Evolutionary conservation across 2,329 filamentous ascomycete genomes (phyloP).

Genomic region (Trichoderma citrinoviride): DNA sequence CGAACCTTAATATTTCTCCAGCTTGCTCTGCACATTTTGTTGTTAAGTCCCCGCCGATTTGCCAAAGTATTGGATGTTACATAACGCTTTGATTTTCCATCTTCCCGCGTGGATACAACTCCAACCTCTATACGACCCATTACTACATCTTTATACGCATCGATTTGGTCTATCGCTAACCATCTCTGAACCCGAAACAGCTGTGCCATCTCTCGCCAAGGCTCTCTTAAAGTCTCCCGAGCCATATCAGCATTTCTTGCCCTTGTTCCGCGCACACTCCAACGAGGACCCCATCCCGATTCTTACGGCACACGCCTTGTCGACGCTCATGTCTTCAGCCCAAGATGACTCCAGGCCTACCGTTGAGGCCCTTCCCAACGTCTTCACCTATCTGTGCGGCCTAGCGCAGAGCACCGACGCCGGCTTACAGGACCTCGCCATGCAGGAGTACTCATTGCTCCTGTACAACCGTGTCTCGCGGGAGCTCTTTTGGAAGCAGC

Average conservation of each 20-base stretch:
- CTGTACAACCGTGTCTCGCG: conserved; percentile 73
- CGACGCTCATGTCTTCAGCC: conserved; percentile 69
- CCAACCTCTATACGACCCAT: background rate
- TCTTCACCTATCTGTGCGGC: conserved; percentile 82
- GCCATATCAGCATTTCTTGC: conserved; percentile 80
- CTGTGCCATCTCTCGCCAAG: conserved; percentile 73
- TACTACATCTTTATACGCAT: background rate
- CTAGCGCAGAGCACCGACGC: conserved; percentile 83
- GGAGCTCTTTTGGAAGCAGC: conserved; percentile 85
- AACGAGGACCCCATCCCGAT: conserved; percentile 79
- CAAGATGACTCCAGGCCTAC: conserved; percentile 64
- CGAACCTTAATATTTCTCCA: no score
- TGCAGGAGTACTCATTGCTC: conserved; percentile 84
- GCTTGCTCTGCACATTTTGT: no score
- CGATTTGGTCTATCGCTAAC: background rate
- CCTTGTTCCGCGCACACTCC: conserved; percentile 76
- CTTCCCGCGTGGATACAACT: no score
- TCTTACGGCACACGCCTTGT: conserved; percentile 82
- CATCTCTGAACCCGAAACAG: conserved; percentile 43
- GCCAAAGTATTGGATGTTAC: no score
- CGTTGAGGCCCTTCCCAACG: conserved; percentile 72
- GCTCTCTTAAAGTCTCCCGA: conserved; percentile 72
- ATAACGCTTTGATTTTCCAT: no score
- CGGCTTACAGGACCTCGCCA: conserved; percentile 90
- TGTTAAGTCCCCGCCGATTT: no score